phyloP scores from a whole-genome alignment of 306 rosid genomes.

The Datisca glomerata region DNA sequence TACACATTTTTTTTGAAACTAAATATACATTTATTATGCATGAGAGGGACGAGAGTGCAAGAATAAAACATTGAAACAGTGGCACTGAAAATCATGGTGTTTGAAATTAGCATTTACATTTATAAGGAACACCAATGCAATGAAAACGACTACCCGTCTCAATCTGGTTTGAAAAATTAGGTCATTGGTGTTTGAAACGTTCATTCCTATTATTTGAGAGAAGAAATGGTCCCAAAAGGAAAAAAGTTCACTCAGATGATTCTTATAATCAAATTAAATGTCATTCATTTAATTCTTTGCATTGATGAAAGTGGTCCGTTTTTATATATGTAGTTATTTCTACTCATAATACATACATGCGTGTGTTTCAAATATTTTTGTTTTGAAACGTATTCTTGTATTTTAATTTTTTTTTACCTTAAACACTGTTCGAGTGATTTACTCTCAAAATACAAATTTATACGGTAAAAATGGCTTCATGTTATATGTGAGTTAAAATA shows the following conservation, averaged over 20 bases:
- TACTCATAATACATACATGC: no score
- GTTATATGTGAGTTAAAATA: no score
- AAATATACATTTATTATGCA: no score
- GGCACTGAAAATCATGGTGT: conserved; percentile 96
- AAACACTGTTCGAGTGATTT: no score
- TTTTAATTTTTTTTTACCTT: no score
- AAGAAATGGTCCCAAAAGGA: conserved; percentile 17
- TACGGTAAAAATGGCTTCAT: no score
- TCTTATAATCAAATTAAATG: neutral
- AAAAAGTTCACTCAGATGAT: neutral
- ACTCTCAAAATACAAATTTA: no score
- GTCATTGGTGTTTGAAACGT: conserved; percentile 1
- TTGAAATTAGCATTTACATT: conserved; percentile 21
- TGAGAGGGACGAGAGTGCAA: conserved; percentile 69
- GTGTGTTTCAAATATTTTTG: no score
- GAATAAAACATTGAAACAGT: conserved; percentile 43
- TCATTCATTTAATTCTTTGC: neutral
- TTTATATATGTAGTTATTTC: neutral
- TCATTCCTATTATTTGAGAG: conserved; percentile 7
- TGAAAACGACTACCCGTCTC: conserved; percentile 57
- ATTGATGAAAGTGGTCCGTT: neutral
- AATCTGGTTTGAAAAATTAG: conserved; percentile 7
- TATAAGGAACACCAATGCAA: conserved; percentile 34
- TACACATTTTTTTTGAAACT: no score
- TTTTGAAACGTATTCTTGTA: neutral